Conservation (phyloP, 75 land plant species). For the Cunninghamia lanceolata region DNA sequence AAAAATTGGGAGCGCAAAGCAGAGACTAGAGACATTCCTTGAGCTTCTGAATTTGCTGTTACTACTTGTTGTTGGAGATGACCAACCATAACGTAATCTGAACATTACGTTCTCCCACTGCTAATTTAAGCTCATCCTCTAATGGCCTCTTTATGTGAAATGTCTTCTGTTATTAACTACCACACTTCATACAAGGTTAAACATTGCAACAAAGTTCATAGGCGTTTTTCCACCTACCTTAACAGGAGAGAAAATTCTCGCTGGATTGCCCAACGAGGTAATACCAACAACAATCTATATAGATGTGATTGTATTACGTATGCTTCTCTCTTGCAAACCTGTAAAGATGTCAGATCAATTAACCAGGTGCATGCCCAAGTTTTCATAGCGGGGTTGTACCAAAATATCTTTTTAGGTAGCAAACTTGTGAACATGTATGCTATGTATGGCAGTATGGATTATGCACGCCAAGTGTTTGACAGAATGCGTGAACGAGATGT, state of each 20-base stretch:
- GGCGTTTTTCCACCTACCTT: not conserved
- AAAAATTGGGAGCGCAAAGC: too few species aligned
- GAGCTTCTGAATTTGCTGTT: too few species aligned
- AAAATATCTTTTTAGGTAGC: not conserved
- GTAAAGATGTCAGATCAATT: not conserved
- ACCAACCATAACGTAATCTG: too few species aligned
- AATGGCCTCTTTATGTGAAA: not conserved
- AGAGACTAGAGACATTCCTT: too few species aligned
- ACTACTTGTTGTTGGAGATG: too few species aligned
- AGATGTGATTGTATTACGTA: not conserved
- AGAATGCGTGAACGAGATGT: constrained; percentile 6
- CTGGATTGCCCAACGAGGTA: not conserved
- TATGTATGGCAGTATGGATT: not conserved
- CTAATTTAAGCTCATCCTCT: too few species aligned
- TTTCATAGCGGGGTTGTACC: not conserved
- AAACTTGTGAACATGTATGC: constrained; percentile 8
- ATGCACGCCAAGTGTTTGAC: constrained; percentile 17
- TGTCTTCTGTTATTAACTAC: not conserved
- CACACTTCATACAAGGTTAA: not conserved
- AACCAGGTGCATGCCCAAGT: not conserved
- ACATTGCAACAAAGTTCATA: not conserved
- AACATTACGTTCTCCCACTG: too few species aligned
- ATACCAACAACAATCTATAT: not conserved
- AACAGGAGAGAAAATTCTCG: not conserved
- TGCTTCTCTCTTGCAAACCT: not conserved